Evolutionary conservation across 352 stramenopile genomes (phyloP).

Genomic region (Phytophthora brassicae): DNA sequence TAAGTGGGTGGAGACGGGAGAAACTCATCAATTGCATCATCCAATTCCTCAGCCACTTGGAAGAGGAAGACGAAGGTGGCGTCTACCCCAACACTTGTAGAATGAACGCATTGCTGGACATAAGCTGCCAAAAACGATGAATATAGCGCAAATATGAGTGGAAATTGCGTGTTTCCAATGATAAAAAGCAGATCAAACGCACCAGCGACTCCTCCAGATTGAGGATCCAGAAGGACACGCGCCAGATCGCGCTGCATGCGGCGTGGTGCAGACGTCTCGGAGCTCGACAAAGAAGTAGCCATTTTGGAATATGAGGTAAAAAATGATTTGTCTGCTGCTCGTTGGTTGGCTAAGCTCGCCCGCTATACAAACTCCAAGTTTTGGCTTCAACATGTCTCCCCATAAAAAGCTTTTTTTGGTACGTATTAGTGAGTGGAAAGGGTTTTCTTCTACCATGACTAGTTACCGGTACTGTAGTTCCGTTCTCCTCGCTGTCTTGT

Average conservation of each 20-base stretch:
- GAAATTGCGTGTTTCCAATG: background rate
- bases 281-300: constrained; percentile 14
- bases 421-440: no score
- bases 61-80: constrained; percentile 62
- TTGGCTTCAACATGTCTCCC: constrained; percentile 25
- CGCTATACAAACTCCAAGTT: constrained; percentile 20
- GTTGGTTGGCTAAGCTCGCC: constrained; percentile 17
- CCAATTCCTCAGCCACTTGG: constrained; percentile 68
- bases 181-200: background rate
- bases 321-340: constrained; percentile 7
- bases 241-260: constrained; percentile 35
- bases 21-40: constrained; percentile 50
- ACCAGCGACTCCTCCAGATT: constrained; percentile 36
- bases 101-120: constrained; percentile 79
- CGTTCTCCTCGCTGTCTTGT: no score
- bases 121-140: constrained; percentile 38
- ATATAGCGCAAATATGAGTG: background rate
- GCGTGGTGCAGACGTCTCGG: constrained; percentile 1
- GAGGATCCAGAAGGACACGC: constrained; percentile 28
- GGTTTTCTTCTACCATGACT: no score
- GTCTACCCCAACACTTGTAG: constrained; percentile 55
- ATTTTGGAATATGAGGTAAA: constrained; percentile 18
- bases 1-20: constrained; percentile 17
- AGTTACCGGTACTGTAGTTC: no score
- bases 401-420: no score